Base-by-base conservation (phyloP, 2,329 filamentous ascomycete species). In the Hirsutella rhossiliensis region DNA sequence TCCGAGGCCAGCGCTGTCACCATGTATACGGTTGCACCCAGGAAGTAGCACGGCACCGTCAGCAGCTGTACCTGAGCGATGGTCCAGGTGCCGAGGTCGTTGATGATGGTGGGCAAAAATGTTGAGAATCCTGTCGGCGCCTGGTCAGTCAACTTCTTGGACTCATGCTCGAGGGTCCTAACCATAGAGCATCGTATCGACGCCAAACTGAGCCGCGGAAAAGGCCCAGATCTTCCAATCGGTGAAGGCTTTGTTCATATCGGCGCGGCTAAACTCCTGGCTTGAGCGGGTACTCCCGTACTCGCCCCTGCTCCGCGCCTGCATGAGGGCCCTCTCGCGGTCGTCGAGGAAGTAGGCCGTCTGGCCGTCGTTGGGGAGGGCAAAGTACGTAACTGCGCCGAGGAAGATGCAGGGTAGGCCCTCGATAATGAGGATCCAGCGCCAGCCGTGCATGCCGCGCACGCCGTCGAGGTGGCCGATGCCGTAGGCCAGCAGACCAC, bases 151-250 rank as follows among this genome's bases (percentile, higher is more conserved):
- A 20, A 37, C 30, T 29, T n/a, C 37, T 3, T 6, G 39, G 7
- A 30, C 17, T 39, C 17, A 17, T 11, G 9, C 11, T 13, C 11
- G 15, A 3, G 20, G 12, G 27, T 29, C 50, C 58, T 46, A 32
- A 64, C 71, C 70, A 54, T 89, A 89, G 0, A 89, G 69, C 76
- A 88, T 84, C 1, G 80, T 85, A 54, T 87, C 82, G 15, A 74
- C 72, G 5, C 83, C 82, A 55, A 88, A 88, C 57, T 87, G 82
- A 5, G 69, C 82, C 32, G 78, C 59, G 49, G 73, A 80, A 57
- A 87, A 87, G 1, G 72, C 63, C 71, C 80, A 87, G 20, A 86
- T 76, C 57, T 84, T 87, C 82, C 82, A 87, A 60, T 90, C 85
- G 49, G 68, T 72, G 47, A 85, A 76, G 0, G 80, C 82, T 44